These are phyloP conservation scores for Fusarium phyllophilum DNA, from an alignment of 2,329 filamentous ascomycete genomes.

Conservation along the genomic window DNA sequence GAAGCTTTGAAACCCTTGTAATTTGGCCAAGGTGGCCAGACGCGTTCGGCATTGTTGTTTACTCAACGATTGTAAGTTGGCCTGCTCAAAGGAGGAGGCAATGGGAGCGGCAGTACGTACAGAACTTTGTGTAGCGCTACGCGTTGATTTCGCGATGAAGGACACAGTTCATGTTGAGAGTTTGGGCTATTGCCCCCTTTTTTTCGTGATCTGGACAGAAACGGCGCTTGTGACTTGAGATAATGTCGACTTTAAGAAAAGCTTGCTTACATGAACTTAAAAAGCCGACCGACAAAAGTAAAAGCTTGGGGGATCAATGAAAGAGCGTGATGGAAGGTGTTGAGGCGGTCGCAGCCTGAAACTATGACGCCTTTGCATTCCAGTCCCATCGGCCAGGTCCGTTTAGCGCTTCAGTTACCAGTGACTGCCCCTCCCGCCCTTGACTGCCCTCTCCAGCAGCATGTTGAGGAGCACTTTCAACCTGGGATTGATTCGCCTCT, in stretches of 20 bases:
- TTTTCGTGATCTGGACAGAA: neutral
- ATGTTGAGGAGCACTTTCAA: neutral
- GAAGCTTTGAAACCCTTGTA: neutral
- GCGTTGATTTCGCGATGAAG: neutral
- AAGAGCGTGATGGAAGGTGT: neutral
- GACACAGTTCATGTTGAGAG: no score
- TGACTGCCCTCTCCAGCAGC: neutral
- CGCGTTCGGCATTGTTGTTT: neutral
- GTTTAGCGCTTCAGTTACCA: neutral
- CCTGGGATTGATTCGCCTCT: neutral
- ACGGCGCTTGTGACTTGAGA: neutral
- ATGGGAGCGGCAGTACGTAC: neutral
- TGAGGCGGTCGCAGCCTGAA: neutral
- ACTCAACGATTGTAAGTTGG: neutral
- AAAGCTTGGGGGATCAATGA: neutral
- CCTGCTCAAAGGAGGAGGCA: neutral
- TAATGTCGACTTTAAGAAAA: neutral
- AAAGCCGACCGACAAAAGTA: neutral
- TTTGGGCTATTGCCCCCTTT: neutral
- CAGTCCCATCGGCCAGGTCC: neutral
- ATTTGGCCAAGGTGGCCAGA: neutral
- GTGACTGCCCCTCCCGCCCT: neutral
- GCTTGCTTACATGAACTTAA: neutral
- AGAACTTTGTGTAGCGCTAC: neutral
- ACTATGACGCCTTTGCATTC: neutral